These are phyloP conservation scores for Anthracocystis setariae DNA, from an alignment of 1,284 basidiomycete species.

Conservation along the genomic window DNA sequence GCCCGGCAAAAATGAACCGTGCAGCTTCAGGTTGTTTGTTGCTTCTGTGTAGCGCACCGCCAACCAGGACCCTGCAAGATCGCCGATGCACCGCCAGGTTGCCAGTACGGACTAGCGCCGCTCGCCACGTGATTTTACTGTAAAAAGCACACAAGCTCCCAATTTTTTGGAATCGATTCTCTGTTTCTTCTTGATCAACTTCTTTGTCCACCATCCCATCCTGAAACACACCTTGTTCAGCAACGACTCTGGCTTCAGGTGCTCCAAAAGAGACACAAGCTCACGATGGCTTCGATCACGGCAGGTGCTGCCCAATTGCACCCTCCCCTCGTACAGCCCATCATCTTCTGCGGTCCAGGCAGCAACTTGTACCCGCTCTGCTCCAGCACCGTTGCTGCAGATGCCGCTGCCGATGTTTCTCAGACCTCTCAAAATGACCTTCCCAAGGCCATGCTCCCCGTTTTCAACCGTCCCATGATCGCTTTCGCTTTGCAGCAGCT, in stretches of 20 bases:
- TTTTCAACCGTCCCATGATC: constrained; percentile 65
- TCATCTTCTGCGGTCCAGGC: constrained; percentile 64
- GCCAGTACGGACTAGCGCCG: background rate
- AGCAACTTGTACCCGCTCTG: constrained; percentile 64
- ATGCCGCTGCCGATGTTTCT: constrained; percentile 9
- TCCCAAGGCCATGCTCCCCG: constrained; percentile 64
- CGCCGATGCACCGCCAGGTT: background rate
- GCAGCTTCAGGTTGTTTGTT: constrained; percentile 11
- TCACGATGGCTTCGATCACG: constrained; percentile 20
- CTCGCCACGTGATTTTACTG: constrained; percentile 13
- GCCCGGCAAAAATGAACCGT: constrained; percentile 11
- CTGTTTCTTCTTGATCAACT: background rate
- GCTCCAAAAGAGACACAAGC: background rate
- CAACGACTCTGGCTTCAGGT: background rate
- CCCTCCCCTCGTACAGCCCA: constrained; percentile 55
- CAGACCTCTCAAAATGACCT: constrained; percentile 28
- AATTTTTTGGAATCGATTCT: background rate
- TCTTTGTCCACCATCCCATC: constrained; percentile 2
- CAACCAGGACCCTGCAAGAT: constrained; percentile 23
- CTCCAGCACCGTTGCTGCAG: constrained; percentile 30
- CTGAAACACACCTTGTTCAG: background rate
- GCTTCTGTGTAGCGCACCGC: background rate
- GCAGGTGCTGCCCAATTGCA: constrained; percentile 25
- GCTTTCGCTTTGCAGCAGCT: constrained; percentile 64
- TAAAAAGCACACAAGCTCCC: background rate